Evolutionary conservation across 495 filamentous ascomycete genomes (phyloP).

Genomic region (Filosporella fistucella): DNA sequence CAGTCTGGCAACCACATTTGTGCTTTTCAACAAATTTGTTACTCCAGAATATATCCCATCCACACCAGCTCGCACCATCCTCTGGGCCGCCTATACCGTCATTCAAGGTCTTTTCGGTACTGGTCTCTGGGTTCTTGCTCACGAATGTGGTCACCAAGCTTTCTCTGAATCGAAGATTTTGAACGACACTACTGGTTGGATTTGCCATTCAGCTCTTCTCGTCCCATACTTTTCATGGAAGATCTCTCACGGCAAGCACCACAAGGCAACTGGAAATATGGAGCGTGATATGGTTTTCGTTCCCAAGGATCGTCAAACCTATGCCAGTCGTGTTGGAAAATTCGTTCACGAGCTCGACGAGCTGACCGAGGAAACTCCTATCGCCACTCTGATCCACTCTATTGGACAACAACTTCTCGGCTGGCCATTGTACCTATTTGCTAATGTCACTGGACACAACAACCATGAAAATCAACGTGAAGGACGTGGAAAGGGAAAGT

Average conservation of each 20-base stretch:
- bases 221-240: conserved; percentile 94
- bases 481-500: conserved; percentile 85
- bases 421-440: conserved; percentile 81
- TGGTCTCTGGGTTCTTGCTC: conserved; percentile 79
- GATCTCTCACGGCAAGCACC: conserved; percentile 89
- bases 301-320: conserved; percentile 75
- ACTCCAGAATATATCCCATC: conserved; percentile 55
- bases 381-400: conserved; percentile 67
- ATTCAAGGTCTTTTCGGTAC: conserved; percentile 74
- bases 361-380: conserved; percentile 90
- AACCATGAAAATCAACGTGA: conserved; percentile 80
- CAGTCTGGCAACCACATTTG: conserved; percentile 59
- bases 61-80: conserved; percentile 45
- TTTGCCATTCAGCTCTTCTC: conserved; percentile 75
- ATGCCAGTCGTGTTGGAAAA: conserved; percentile 64
- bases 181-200: conserved; percentile 83
- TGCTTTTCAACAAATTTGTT: conserved; percentile 59
- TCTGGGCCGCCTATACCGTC: conserved; percentile 70
- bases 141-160: conserved; percentile 85
- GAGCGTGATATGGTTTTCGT: conserved; percentile 98
- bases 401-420: conserved; percentile 83
- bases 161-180: conserved; percentile 76
- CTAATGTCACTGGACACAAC: conserved; percentile 94
- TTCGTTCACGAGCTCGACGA: conserved; percentile 76
- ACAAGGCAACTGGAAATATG: conserved; percentile 93